Percentiles rank a stretch among this genome's conserved stretches.
These are phyloP conservation scores for Apiotrichum mycotoxinovorans DNA, from an alignment of 1,284 basidiomycete species.

Conservation along the genomic window DNA sequence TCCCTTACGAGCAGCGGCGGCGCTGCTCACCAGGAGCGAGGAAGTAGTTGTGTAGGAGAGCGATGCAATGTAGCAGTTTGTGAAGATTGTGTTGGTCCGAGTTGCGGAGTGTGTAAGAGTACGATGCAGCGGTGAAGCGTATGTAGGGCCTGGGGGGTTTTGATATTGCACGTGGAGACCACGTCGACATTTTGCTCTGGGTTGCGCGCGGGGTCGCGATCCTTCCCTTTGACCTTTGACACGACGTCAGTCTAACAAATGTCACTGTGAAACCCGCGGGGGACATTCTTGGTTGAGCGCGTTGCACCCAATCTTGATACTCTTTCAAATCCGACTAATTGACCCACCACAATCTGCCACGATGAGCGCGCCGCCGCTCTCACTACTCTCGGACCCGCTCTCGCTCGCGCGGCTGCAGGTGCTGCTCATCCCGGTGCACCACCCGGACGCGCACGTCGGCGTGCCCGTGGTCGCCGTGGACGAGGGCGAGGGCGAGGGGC, in stretches of 20 bases:
- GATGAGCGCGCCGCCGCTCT: constrained; percentile 23
- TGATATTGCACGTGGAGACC: not conserved
- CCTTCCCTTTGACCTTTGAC: not conserved
- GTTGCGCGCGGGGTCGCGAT: too few species aligned
- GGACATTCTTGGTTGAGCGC: not conserved
- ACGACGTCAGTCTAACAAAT: not conserved
- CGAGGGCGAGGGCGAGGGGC: not conserved
- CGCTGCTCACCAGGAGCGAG: too few species aligned
- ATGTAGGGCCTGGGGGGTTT: too few species aligned
- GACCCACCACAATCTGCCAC: constrained; percentile 25
- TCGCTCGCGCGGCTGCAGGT: constrained; percentile 45
- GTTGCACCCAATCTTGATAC: not conserved
- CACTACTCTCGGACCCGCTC: constrained; percentile 40
- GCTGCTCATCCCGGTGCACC: constrained; percentile 46
- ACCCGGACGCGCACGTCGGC: not conserved
- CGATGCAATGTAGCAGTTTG: too few species aligned
- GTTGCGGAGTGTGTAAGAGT: too few species aligned
- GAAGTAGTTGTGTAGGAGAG: too few species aligned
- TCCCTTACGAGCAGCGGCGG: too few species aligned
- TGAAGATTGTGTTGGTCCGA: too few species aligned
- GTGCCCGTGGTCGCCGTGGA: not conserved
- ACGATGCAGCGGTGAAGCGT: too few species aligned
- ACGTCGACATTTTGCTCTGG: too few species aligned
- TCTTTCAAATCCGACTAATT: not conserved
- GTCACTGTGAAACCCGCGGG: not conserved